phyloP scores from a whole-genome alignment of 768 basidiomycete genomes.

The Dioszegia hungarica region DNA sequence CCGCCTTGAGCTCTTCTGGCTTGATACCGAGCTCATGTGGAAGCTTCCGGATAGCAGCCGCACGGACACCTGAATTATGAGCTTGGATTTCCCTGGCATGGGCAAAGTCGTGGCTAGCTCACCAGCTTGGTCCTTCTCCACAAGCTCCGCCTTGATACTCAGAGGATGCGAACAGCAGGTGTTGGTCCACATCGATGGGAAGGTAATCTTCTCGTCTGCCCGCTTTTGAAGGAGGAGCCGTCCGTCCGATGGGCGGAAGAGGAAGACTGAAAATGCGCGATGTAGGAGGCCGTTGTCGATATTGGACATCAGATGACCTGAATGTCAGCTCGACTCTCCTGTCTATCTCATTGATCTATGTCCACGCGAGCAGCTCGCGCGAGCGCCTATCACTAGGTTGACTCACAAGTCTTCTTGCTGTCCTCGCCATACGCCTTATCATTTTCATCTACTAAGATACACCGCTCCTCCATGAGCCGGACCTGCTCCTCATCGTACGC shows the following conservation, averaged over 20 bases:
- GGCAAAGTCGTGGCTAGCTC: slow-evolving; percentile 2
- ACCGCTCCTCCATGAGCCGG: slow-evolving; percentile 84
- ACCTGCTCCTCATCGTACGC: slow-evolving; percentile 89
- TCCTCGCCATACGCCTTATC: slow-evolving; percentile 51
- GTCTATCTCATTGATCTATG: no score
- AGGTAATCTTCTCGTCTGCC: slow-evolving; percentile 97
- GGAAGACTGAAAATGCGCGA: slow-evolving; percentile 94
- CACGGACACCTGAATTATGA: slow-evolving; percentile 64
- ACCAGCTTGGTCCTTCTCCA: slow-evolving; percentile 66
- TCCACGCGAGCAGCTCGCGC: no score
- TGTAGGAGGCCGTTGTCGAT: slow-evolving; percentile 88
- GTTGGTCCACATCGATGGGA: slow-evolving; percentile 99
- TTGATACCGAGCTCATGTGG: slow-evolving; percentile 96
- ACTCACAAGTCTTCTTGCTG: slow-evolving; percentile 94
- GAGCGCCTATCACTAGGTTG: background rate
- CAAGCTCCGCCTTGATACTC: slow-evolving; percentile 65
- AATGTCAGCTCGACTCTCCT: slow-evolving; percentile 9
- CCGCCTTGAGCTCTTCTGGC: slow-evolving; percentile 64
- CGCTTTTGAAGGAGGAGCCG: slow-evolving; percentile 89
- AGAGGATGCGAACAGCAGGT: slow-evolving; percentile 98
- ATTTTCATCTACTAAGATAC: slow-evolving; percentile 45
- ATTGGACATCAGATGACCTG: slow-evolving; percentile 96
- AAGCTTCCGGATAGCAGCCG: slow-evolving; percentile 91
- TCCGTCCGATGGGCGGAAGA: slow-evolving; percentile 91
- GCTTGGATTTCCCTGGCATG: background rate